Evolutionary conservation across 345 rosid species (phyloP).

Genomic region (Limnanthes douglasii): DNA sequence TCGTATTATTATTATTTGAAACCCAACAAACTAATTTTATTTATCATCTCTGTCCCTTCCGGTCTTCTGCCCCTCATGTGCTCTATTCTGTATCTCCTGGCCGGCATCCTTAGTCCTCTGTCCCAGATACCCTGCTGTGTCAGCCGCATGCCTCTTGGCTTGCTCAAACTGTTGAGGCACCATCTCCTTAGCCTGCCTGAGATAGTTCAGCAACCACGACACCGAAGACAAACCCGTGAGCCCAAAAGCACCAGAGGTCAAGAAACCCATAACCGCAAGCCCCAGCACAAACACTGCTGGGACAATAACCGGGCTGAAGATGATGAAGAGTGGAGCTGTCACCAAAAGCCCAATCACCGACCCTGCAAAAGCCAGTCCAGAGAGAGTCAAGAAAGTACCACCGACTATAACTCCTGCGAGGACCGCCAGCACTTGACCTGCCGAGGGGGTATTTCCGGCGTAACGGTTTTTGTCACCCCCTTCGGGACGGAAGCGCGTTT

Average conservation of each 20-base stretch:
- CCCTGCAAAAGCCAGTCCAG: slow-evolving; percentile 26
- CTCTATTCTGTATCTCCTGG: slow-evolving; percentile 22
- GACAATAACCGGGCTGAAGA: slow-evolving; percentile 47
- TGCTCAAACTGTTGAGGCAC: slow-evolving; percentile 25
- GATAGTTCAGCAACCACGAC: slow-evolving; percentile 27
- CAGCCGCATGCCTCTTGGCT: slow-evolving; percentile 29
- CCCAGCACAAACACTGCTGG: slow-evolving; percentile 37
- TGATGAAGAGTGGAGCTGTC: slow-evolving; percentile 27
- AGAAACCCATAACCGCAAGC: slow-evolving; percentile 20
- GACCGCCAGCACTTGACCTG: slow-evolving; percentile 24
- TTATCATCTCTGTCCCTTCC: no score
- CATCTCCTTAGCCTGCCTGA: slow-evolving; percentile 9
- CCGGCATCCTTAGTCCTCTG: slow-evolving; percentile 40
- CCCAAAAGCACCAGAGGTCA: slow-evolving; percentile 33
- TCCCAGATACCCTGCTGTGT: slow-evolving; percentile 21
- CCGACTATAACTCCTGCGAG: slow-evolving; percentile 23
- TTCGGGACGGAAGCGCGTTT: no score
- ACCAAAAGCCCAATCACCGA: slow-evolving; percentile 24
- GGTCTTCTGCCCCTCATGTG: no score
- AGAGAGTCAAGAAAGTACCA: slow-evolving; percentile 25
- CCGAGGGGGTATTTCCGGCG: no score
- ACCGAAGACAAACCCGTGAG: slow-evolving; percentile 31
- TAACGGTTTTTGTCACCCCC: no score
- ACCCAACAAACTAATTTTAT: no score
- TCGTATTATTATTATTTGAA: no score